Conservation (phyloP, 177 flowering plant species). For the Vitis hybrid region DNA sequence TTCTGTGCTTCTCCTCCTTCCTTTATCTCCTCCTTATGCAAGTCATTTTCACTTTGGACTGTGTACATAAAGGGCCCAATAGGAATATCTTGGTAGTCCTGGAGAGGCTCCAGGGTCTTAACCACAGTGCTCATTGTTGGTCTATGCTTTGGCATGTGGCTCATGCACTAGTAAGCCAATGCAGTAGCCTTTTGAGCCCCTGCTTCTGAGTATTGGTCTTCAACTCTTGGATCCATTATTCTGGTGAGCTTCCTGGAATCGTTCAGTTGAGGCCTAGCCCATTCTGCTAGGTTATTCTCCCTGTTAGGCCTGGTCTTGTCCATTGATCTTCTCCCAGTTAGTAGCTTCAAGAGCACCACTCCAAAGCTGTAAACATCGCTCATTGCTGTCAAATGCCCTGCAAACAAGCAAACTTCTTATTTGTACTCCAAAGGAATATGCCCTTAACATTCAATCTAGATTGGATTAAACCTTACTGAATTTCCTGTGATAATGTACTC, state of each 20-base stretch:
- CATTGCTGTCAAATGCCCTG: too few species aligned
- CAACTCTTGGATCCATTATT: too few species aligned
- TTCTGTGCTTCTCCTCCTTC: slow-evolving; percentile 12
- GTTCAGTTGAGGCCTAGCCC: too few species aligned
- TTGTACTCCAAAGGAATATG: background rate
- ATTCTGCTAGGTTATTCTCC: too few species aligned
- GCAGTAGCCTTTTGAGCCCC: too few species aligned
- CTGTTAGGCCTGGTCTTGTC: too few species aligned
- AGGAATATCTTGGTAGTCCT: slow-evolving; percentile 39
- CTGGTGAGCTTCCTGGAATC: too few species aligned
- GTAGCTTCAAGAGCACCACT: too few species aligned
- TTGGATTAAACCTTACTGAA: background rate
- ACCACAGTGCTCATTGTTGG: slow-evolving; percentile 59
- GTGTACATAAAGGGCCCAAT: slow-evolving; percentile 51
- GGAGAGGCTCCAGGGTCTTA: slow-evolving; percentile 48
- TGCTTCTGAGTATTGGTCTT: too few species aligned
- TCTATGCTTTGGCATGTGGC: slow-evolving; percentile 57
- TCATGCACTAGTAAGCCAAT: slow-evolving; percentile 49
- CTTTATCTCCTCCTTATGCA: slow-evolving; percentile 2
- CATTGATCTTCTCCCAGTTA: too few species aligned
- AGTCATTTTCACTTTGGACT: slow-evolving; percentile 30
- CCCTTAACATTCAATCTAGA: too few species aligned
- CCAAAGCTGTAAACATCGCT: too few species aligned
- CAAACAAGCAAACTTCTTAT: background rate
- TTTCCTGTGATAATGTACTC: slow-evolving; percentile 78